Conservation (phyloP, 2,329 filamentous ascomycete species). For the Pseudomassariella vexata region DNA sequence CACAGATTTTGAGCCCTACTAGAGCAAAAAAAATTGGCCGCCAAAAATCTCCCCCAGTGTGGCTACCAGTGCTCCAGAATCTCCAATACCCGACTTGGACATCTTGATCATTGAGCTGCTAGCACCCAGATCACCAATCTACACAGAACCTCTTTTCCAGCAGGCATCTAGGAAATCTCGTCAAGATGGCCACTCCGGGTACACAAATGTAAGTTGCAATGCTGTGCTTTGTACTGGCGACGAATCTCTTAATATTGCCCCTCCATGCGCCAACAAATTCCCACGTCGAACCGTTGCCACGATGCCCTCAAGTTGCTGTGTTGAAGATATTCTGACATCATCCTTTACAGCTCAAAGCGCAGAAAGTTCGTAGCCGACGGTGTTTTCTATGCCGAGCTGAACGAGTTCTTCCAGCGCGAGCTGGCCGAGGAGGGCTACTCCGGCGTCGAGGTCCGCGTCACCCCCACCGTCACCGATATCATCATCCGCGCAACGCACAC, state of each 20-base stretch:
- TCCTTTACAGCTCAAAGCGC: constrained; percentile 67
- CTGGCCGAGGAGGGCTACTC: constrained; percentile 99
- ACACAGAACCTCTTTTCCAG: constrained; percentile 24
- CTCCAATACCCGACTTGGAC: too few species aligned
- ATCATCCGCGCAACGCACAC: constrained; percentile 99
- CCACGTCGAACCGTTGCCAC: constrained; percentile 5
- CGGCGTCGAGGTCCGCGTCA: constrained; percentile 99
- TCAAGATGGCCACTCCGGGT: constrained; percentile 56
- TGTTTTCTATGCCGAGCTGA: constrained; percentile 99
- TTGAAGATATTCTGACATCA: neutral
- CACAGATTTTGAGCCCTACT: too few species aligned
- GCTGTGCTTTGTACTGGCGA: constrained; percentile 7
- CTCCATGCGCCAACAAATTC: constrained; percentile 7
- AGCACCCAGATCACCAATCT: too few species aligned
- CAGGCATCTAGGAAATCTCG: constrained; percentile 26
- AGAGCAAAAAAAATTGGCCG: constrained; percentile 6
- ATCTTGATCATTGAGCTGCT: too few species aligned
- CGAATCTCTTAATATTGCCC: constrained; percentile 6
- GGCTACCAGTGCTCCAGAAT: too few species aligned
- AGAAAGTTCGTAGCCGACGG: constrained; percentile 96
- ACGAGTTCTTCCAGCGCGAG: constrained; percentile 99
- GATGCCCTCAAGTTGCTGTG: constrained; percentile 9
- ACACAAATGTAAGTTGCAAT: constrained; percentile 53
- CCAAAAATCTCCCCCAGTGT: constrained; percentile 12
- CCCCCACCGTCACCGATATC: constrained; percentile 99